Base-by-base conservation (phyloP, 495 filamentous ascomycete genomes). In the Glarea lozoyensis region DNA sequence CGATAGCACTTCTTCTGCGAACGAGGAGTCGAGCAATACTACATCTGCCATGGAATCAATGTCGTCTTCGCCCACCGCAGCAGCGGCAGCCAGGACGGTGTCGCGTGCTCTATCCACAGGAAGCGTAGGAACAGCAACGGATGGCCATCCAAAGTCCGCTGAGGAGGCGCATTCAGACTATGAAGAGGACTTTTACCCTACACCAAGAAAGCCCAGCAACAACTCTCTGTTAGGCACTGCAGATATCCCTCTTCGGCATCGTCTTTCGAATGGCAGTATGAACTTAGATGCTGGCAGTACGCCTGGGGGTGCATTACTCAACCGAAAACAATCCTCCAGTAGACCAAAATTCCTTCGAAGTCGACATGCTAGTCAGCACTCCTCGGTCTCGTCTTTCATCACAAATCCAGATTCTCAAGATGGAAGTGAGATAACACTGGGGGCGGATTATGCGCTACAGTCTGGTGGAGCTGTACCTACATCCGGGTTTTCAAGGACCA, bases 371-470 rank as follows among this genome's bases (percentile, higher is more conserved):
- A 81, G 83, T 49, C 76, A 88, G 60, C 78, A 82, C 21, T 86
- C 86, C 17, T 90, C 86, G 3, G 69, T 76, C 12, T 92, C 88
- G 0, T 88, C 85, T 1, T 66, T 80, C 22, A 62, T 73, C n/a
- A 80, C 80, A 34, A 75, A 60, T 72, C 74, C 57, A 2, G 53
- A 77, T 58, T 67, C 61, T 16, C 61, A 70, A 41, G 64, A 61
- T 18, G 69, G 74, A 20, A 88, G 81, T 50, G 86, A 88, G 55
- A 74, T 72, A 4, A 86, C 81, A 2, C 48, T 85, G 25, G 84
- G 83, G n/a, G 82, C 80, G 13, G 88, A 95, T 57, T 93, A 81
- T 64, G 86, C 87, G 15, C 72, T 90, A 29, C 86, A 89, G 56
- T 82, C 86, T 3, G 88, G 86, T 23, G 88, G 88, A 10, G 83